A percentile compares a stretch with the other conserved stretches of the same genome.
These are phyloP conservation scores for Dioscorea alata DNA, from an alignment of 106 monocot genomes.

Conservation along the genomic window DNA sequence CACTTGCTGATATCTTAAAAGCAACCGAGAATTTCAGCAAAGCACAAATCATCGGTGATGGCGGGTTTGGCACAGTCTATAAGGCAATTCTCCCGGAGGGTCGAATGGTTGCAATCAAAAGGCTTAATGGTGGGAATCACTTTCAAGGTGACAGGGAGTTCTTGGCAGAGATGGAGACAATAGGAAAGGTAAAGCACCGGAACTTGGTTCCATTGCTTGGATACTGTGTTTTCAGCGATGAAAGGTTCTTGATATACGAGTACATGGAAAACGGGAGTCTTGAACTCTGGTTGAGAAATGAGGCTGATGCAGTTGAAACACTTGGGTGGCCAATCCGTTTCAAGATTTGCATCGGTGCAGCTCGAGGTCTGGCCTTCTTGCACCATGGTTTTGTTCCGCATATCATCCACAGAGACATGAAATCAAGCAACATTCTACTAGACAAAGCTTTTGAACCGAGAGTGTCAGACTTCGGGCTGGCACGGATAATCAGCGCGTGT, in stretches of 20 bases:
- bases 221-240: constrained; percentile 77
- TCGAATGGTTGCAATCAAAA: constrained; percentile 75
- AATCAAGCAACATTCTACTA: constrained; percentile 84
- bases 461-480: constrained; percentile 95
- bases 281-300: constrained; percentile 63
- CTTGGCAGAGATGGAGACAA: constrained; percentile 94
- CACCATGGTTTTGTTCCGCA: constrained; percentile 91
- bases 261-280: constrained; percentile 86
- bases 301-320: constrained; percentile 36
- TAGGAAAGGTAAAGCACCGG: constrained; percentile 85
- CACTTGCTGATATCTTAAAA: constrained; percentile 71
- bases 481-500: constrained; percentile 64
- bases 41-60: constrained; percentile 65
- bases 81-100: constrained; percentile 76
- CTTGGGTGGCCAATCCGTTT: constrained; percentile 56
- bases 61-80: constrained; percentile 93
- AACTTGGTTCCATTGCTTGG: constrained; percentile 77
- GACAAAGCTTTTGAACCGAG: constrained; percentile 70
- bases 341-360: constrained; percentile 76
- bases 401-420: constrained; percentile 97
- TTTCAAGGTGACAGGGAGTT: constrained; percentile 87
- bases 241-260: constrained; percentile 76
- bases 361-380: constrained; percentile 75
- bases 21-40: constrained; percentile 88
- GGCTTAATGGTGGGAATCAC: constrained; percentile 64